phyloP scores from a whole-genome alignment of 1,284 basidiomycete species.

The Pascua sp. region DNA sequence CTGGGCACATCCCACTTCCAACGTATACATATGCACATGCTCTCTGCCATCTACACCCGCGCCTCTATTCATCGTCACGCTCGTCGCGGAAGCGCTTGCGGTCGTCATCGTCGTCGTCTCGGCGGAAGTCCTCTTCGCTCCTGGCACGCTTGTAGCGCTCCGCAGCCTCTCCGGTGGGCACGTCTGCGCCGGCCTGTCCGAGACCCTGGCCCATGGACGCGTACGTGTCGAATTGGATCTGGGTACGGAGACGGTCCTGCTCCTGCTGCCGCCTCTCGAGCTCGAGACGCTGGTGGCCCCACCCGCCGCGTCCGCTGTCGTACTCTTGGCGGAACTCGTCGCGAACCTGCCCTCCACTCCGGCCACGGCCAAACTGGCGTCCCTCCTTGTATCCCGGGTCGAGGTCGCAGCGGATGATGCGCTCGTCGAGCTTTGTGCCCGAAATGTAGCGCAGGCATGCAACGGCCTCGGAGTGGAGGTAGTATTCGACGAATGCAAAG shows the following conservation, averaged over 20 bases:
- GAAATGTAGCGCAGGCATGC: conserved; percentile 90
- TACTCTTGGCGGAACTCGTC: conserved; percentile 98
- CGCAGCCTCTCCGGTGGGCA: conserved; percentile 47
- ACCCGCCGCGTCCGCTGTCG: conserved; percentile 90
- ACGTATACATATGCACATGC: no score
- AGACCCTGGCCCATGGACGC: conserved; percentile 69
- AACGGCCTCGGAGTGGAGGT: conserved; percentile 89
- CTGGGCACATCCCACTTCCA: no score
- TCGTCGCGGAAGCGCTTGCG: conserved; percentile 41
- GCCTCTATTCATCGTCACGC: conserved; percentile 32
- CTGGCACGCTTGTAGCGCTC: conserved; percentile 34
- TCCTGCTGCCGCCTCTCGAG: conserved; percentile 59
- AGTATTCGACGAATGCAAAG: conserved; percentile 99
- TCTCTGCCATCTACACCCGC: no score
- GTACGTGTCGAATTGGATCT: conserved; percentile 78
- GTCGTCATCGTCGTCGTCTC: conserved; percentile 36
- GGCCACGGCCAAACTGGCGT: conserved; percentile 93
- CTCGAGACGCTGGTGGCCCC: conserved; percentile 64
- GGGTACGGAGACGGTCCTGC: conserved; percentile 72
- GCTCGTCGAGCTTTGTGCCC: conserved; percentile 98
- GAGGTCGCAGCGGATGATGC: conserved; percentile 95
- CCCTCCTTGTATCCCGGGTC: conserved; percentile 98
- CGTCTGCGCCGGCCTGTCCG: conserved; percentile 76
- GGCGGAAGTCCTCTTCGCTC: conserved; percentile 28
- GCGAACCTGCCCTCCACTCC: conserved; percentile 90